Percentiles rank a stretch among this genome's conserved stretches.
phyloP scores from a whole-genome alignment of 306 rosid genomes.

The Fragaria nilgerrensis region DNA sequence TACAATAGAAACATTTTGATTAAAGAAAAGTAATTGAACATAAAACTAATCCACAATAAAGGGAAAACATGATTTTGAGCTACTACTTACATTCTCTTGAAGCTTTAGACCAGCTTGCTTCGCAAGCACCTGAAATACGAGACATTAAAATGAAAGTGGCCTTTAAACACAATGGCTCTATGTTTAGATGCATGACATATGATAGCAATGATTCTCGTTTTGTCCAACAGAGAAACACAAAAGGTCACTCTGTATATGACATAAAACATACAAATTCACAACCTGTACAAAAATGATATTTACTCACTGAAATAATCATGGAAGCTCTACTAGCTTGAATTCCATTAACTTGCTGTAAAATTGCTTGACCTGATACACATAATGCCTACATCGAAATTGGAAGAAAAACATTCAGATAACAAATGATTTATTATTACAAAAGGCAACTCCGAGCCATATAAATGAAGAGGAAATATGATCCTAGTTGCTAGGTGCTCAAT shows the following conservation, averaged over 20 bases:
- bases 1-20: constrained; percentile 19
- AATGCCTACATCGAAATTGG: constrained; percentile 57
- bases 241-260: not conserved
- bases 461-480: not conserved
- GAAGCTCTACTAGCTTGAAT: constrained; percentile 57
- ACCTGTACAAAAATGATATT: not conserved
- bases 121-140: constrained; percentile 61
- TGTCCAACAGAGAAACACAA: not conserved
- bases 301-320: constrained; percentile 80
- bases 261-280: not conserved
- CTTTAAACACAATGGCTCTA: not conserved
- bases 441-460: not conserved
- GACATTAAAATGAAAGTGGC: constrained; percentile 22
- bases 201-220: not conserved
- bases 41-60: constrained; percentile 2
- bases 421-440: constrained; percentile 7
- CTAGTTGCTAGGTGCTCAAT: not conserved
- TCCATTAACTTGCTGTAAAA: constrained; percentile 57
- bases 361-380: constrained; percentile 44
- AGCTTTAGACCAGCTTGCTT: constrained; percentile 87
- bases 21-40: constrained; percentile 8
- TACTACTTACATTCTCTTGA: constrained; percentile 67
- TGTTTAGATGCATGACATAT: not conserved
- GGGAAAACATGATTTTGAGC: constrained; percentile 4
- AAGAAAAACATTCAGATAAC: constrained; percentile 1